phyloP scores from a whole-genome alignment of 202 grass and related monocot species.

The Schoenoplectus triqueter region DNA sequence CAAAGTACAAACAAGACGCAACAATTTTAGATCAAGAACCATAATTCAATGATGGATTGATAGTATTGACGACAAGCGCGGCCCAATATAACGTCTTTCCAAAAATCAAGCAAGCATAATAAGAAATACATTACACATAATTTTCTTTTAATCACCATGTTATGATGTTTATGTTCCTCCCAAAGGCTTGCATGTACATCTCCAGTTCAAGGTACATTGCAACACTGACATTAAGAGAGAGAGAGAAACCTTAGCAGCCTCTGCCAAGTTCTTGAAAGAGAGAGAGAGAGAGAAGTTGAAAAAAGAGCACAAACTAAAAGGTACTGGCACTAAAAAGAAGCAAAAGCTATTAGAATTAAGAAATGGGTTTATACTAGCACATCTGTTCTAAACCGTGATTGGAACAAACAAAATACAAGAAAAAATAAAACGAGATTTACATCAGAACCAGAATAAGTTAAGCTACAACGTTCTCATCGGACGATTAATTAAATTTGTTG shows the following conservation, averaged over 20 bases:
- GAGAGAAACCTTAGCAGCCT: neutral
- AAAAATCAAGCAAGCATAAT: neutral
- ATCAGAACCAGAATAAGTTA: slow-evolving; percentile 34
- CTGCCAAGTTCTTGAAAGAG: too few species aligned
- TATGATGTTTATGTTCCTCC: neutral
- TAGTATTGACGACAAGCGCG: neutral
- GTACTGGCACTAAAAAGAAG: neutral
- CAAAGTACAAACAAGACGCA: slow-evolving; percentile 19
- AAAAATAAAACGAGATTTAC: slow-evolving; percentile 12
- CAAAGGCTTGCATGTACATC: neutral
- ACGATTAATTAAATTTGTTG: slow-evolving; percentile 28
- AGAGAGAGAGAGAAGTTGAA: neutral
- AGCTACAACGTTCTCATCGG: slow-evolving; percentile 19
- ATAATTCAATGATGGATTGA: neutral
- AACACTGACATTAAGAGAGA: neutral
- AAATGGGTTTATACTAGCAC: slow-evolving; percentile 32
- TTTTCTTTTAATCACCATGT: neutral
- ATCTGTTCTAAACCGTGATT: slow-evolving; percentile 3
- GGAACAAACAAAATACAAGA: slow-evolving; percentile 29
- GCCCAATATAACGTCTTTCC: neutral
- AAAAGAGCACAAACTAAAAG: neutral
- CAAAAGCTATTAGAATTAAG: neutral
- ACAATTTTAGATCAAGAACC: neutral
- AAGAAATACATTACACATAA: neutral
- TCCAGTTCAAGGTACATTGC: neutral